Evolutionary conservation across 108 stramenopile genomes (phyloP), one percentile per base, ranked within the genome.

Genomic region (Cyclotella sp.): DNA sequence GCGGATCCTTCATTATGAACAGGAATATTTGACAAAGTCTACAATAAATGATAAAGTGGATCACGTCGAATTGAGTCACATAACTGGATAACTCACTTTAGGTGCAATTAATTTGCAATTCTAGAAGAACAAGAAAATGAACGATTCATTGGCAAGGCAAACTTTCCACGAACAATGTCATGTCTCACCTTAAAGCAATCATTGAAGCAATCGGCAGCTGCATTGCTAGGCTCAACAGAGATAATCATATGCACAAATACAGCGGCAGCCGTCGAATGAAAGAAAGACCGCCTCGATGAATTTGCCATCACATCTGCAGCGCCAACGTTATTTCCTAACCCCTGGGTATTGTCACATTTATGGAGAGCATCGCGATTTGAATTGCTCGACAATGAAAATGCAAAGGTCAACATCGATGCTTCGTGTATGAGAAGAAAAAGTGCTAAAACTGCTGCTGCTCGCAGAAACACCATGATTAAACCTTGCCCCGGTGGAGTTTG

Each of bases 101-200:
- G 93, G 93, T 13, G 89, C 93, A 76, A 94, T 90, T 40, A 66
- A 30, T 45, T 87, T 84, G 86, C 93, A 94, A 39, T 86, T 88
- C 75, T 90, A 28, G 29, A 61, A 6, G 41, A 63, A 9, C 18
- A 63, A 19, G n/a, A 18, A 30, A 3, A 63, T 63, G 19, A 63
- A 42, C 0, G 9, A 41, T 63, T n/a, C 30, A 39, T 34, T 19
- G 3, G 22, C 55, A 58, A 21, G 2, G n/a, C 47, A n/a, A 49
- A 49, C 15, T 9, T n/a, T 3, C 18, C 6, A n/a, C 47, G n/a
- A 49, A 49, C 15, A 49, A 49, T 49, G 6, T 49, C 47, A 63
- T 42, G 44, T 27, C 71, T 47, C 16, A 61, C 71, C 60, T 72
- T 88, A 43, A 88, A 30, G 60, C 93, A 94, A 75, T 94, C 93